Conservation (phyloP, 2,329 filamentous ascomycete species). For the Dactylonectria estremocensis region DNA sequence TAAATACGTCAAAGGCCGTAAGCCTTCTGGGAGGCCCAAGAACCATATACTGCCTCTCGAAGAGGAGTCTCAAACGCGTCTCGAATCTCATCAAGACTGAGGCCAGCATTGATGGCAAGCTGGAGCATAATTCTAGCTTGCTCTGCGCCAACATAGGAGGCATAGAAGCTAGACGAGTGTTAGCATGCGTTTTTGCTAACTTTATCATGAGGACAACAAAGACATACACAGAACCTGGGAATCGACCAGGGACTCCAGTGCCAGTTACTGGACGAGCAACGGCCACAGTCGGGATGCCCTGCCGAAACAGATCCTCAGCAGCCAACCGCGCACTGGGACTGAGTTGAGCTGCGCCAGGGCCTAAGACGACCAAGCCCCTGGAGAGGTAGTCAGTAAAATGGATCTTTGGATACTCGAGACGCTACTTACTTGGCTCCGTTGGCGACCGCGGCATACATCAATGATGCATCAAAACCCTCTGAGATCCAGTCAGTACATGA, state of each 20-base stretch:
- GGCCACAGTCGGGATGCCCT: slow-evolving; percentile 50
- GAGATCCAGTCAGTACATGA: slow-evolving; percentile 5
- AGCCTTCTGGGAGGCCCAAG: slow-evolving; percentile 16
- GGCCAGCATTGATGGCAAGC: slow-evolving; percentile 49
- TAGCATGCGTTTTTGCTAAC: background rate
- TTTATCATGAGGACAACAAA: background rate
- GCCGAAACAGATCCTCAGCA: slow-evolving; percentile 45
- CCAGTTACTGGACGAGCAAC: slow-evolving; percentile 49
- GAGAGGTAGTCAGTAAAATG: background rate
- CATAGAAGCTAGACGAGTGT: slow-evolving; percentile 41
- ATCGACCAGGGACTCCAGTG: slow-evolving; percentile 43
- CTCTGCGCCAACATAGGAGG: slow-evolving; percentile 48
- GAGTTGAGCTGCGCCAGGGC: slow-evolving; percentile 48
- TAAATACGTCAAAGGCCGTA: slow-evolving; percentile 7
- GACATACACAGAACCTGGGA: slow-evolving; percentile 34
- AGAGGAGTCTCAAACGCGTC: slow-evolving; percentile 48
- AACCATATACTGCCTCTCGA: slow-evolving; percentile 26
- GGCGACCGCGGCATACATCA: slow-evolving; percentile 51
- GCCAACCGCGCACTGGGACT: slow-evolving; percentile 47
- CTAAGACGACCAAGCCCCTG: slow-evolving; percentile 51
- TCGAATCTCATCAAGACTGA: slow-evolving; percentile 47
- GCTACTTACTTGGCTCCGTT: slow-evolving; percentile 49
- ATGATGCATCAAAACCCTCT: slow-evolving; percentile 52
- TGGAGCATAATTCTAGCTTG: slow-evolving; percentile 53
- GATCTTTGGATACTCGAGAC: too few species aligned